phyloP scores from a whole-genome alignment of 805 yeast genomes.

The Kuraishia floccosa region DNA sequence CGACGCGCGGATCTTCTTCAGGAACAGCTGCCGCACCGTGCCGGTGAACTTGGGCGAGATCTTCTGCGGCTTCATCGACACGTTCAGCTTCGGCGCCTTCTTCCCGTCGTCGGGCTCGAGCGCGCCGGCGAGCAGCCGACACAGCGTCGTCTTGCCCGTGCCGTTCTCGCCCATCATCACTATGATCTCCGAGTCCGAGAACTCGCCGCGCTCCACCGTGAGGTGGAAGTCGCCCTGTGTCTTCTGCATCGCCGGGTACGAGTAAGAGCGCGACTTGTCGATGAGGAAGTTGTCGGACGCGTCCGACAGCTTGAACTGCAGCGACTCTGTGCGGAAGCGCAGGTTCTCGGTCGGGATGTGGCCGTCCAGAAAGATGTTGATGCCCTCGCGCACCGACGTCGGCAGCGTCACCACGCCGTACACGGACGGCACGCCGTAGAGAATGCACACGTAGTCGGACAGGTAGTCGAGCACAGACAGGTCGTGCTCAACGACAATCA shows the following conservation, averaged over 20 bases:
- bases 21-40: slow-evolving; percentile 94
- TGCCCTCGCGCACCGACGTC: slow-evolving; percentile 96
- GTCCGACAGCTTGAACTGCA: slow-evolving; percentile 88
- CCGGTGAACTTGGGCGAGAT: slow-evolving; percentile 98
- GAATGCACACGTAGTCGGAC: slow-evolving; percentile 92
- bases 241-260: slow-evolving; percentile 73
- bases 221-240: slow-evolving; percentile 95
- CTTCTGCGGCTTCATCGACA: slow-evolving; percentile 98
- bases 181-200: slow-evolving; percentile 91
- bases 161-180: slow-evolving; percentile 99
- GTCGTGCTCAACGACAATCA: slow-evolving; percentile 98
- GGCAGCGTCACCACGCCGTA: slow-evolving; percentile 98
- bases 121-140: slow-evolving; percentile 91
- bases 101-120: slow-evolving; percentile 74
- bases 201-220: slow-evolving; percentile 75
- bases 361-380: slow-evolving; percentile 96
- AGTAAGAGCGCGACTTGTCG: slow-evolving; percentile 71
- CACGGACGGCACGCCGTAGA: slow-evolving; percentile 97
- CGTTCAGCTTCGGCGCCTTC: slow-evolving; percentile 78
- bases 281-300: slow-evolving; percentile 67
- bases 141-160: slow-evolving; percentile 98
- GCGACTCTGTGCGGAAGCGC: slow-evolving; percentile 92
- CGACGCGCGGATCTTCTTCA: slow-evolving; percentile 90
- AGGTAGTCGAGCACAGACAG: slow-evolving; percentile 93
- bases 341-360: slow-evolving; percentile 93